Conservation (phyloP, 805 yeast species). For the Kodamaea kakaduensis region DNA sequence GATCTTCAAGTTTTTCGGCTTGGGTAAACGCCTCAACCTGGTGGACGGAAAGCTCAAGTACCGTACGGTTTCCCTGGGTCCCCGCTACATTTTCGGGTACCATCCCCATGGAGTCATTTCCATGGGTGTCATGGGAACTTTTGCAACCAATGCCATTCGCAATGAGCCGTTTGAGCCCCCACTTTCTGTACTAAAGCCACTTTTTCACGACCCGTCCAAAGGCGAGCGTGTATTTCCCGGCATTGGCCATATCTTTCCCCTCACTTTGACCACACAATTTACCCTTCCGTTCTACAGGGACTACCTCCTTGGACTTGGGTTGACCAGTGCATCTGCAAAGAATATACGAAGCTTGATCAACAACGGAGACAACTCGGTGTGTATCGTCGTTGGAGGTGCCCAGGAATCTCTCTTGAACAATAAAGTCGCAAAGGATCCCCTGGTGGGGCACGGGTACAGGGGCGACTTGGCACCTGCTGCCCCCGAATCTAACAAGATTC, state of each 20-base stretch:
- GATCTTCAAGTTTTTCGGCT: conserved; percentile 33
- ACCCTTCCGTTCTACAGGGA: conserved; percentile 82
- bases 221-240: conserved; percentile 76
- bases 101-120: conserved; percentile 98
- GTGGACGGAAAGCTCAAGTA: conserved; percentile 17
- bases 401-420: conserved; percentile 69
- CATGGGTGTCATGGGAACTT: conserved; percentile 81
- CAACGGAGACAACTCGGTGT: conserved; percentile 66
- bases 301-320: conserved; percentile 74
- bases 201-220: conserved; percentile 63
- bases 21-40: conserved; percentile 36
- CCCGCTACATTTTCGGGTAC: conserved; percentile 82
- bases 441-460: conserved; percentile 34
- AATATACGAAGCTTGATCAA: conserved; percentile 64
- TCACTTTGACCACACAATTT: conserved; percentile 83
- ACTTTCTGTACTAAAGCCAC: conserved; percentile 26
- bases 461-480: background rate
- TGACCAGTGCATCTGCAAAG: conserved; percentile 74
- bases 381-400: conserved; percentile 95
- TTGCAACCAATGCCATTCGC: conserved; percentile 55
- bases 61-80: conserved; percentile 48
- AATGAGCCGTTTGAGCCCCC: conserved; percentile 43
- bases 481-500: conserved; percentile 39
- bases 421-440: conserved; percentile 30
- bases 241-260: conserved; percentile 62